phyloP scores from a whole-genome alignment of 257 asterid species.

The Penstemon newberryi region DNA sequence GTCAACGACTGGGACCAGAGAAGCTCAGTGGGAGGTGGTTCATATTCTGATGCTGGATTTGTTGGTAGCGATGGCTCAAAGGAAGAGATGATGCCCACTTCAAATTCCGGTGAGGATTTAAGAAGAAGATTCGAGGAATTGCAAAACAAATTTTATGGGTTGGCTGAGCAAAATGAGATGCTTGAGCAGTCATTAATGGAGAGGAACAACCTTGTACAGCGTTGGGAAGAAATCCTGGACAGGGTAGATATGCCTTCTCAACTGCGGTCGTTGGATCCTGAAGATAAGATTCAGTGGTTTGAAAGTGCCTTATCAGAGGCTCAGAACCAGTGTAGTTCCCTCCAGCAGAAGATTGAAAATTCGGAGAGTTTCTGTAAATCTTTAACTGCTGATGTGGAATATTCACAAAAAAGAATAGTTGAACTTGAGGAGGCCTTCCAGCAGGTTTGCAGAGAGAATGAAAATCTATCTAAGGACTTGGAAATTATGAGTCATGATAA shows the following conservation, averaged over 20 bases:
- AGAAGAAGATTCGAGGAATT: constrained; percentile 79
- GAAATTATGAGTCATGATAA: constrained; percentile 52
- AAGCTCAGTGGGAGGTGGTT: constrained; percentile 53
- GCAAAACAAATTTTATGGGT: constrained; percentile 77
- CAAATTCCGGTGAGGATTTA: constrained; percentile 58
- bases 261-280: constrained; percentile 81
- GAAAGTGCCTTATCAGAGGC: constrained; percentile 66
- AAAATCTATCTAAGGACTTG: constrained; percentile 54
- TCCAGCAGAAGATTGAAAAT: constrained; percentile 72
- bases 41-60: constrained; percentile 64
- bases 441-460: constrained; percentile 60
- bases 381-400: constrained; percentile 61
- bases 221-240: constrained; percentile 81
- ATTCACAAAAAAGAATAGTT: constrained; percentile 51
- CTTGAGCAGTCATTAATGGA: constrained; percentile 96
- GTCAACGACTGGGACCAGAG: constrained; percentile 68
- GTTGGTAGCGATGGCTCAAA: constrained; percentile 62
- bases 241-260: constrained; percentile 76
- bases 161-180: constrained; percentile 99
- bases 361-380: constrained; percentile 59
- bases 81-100: constrained; percentile 55
- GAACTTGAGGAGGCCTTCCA: constrained; percentile 65
- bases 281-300: constrained; percentile 83
- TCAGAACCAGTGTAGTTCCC: constrained; percentile 59
- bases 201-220: constrained; percentile 86